Evolutionary conservation across 495 filamentous ascomycete species (phyloP).

Genomic region (Penicillium waksmanii): DNA sequence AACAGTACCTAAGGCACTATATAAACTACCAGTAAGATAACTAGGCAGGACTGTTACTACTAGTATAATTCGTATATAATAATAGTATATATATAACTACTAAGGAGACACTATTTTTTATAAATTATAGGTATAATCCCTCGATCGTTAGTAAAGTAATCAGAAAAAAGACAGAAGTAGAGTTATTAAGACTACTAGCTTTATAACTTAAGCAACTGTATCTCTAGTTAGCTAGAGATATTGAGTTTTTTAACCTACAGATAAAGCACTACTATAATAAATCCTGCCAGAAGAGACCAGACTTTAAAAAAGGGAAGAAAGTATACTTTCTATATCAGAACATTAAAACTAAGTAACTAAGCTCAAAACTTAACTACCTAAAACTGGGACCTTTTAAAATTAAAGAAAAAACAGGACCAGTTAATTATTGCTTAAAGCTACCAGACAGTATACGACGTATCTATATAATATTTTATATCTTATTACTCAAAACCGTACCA

Average conservation of each 20-base stretch:
- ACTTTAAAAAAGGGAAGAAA: slow-evolving; percentile 7
- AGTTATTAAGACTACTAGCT: background rate
- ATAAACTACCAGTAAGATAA: slow-evolving; percentile 34
- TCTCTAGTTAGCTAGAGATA: background rate
- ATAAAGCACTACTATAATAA: background rate
- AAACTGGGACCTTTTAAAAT: slow-evolving; percentile 16
- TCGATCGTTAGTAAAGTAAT: background rate
- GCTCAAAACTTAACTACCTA: slow-evolving; percentile 12
- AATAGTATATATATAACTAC: slow-evolving; percentile 3
- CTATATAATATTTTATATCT: slow-evolving; percentile 10
- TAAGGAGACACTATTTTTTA: slow-evolving; percentile 21
- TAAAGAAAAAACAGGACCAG: slow-evolving; percentile 12
- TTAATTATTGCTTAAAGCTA: slow-evolving; percentile 18
- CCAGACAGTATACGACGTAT: slow-evolving; percentile 7
- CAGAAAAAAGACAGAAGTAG: background rate
- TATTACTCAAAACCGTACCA: background rate
- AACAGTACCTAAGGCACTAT: slow-evolving; percentile 28
- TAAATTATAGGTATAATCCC: slow-evolving; percentile 16
- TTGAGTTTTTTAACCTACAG: background rate
- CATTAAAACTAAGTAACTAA: slow-evolving; percentile 13
- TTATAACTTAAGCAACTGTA: background rate
- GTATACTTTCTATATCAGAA: slow-evolving; percentile 7
- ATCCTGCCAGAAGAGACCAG: background rate
- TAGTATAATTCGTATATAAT: slow-evolving; percentile 33
- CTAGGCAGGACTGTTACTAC: slow-evolving; percentile 27